Conservation (phyloP, 2,329 filamentous ascomycete species). For the Purpureocillium takamizusanense region DNA sequence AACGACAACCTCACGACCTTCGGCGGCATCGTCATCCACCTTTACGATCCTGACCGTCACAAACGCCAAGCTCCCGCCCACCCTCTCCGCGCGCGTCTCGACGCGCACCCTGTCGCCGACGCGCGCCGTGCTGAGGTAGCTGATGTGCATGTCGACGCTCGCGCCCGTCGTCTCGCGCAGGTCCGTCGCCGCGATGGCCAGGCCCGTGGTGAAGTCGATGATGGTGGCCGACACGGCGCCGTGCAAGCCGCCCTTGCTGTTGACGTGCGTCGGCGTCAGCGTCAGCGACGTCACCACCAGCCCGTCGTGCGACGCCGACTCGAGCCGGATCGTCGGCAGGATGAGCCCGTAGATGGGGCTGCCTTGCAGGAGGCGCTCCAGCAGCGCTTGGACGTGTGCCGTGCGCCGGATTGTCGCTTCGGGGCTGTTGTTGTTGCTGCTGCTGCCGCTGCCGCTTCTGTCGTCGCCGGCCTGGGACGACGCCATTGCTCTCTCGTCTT, state of each 20-base stretch:
- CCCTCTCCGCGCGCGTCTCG: conserved; percentile 54
- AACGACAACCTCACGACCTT: conserved; percentile 35
- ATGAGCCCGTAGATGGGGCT: conserved; percentile 43
- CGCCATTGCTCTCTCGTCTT: no score
- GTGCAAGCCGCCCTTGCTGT: conserved; percentile 58
- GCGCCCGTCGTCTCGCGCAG: conserved; percentile 55
- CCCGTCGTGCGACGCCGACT: conserved; percentile 36
- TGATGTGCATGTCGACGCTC: conserved; percentile 66
- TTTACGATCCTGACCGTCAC: conserved; percentile 58
- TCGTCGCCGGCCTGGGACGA: no score
- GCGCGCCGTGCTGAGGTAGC: conserved; percentile 55
- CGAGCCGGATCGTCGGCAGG: conserved; percentile 32
- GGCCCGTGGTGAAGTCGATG: conserved; percentile 64
- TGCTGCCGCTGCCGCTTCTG: no score
- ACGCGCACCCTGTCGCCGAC: conserved; percentile 61
- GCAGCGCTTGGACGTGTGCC: conserved; percentile 20
- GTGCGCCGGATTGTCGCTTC: background rate
- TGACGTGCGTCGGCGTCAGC: conserved; percentile 50
- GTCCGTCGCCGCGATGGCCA: conserved; percentile 62
- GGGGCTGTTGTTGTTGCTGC: no score
- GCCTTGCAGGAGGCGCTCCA: conserved; percentile 28
- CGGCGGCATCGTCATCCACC: conserved; percentile 33
- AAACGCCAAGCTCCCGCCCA: conserved; percentile 60
- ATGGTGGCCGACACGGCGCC: conserved; percentile 64
- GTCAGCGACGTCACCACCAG: conserved; percentile 37